Conservation (phyloP, 169 alveolate genomes). For the Eimeria falciformis region DNA sequence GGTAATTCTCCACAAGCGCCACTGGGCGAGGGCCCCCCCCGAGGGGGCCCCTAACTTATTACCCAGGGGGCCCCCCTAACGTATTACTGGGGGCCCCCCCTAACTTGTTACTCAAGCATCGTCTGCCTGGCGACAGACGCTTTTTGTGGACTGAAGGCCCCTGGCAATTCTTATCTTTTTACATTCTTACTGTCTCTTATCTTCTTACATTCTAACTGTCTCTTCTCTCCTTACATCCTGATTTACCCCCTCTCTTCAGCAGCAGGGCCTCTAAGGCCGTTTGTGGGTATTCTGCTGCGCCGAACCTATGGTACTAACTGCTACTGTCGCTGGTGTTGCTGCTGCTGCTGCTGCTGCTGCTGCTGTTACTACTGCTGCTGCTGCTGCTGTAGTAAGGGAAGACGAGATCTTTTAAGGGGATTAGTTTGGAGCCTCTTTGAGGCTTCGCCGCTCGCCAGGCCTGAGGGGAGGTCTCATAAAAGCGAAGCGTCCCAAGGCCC, state of each 20-base stretch:
- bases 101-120: too few relatives aligned
- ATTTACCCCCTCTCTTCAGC: too few relatives aligned
- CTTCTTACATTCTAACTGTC: too few relatives aligned
- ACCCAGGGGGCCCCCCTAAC: slow-evolving; percentile 2
- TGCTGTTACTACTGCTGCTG: background rate
- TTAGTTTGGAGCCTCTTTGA: background rate
- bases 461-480: background rate
- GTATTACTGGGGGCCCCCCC: slow-evolving; percentile 17
- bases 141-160: too few relatives aligned
- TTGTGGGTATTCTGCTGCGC: too few relatives aligned
- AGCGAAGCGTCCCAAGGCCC: background rate
- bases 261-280: too few relatives aligned
- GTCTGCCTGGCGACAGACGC: too few relatives aligned
- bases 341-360: background rate
- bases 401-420: background rate
- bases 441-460: background rate
- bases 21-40: background rate
- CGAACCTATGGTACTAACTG: too few relatives aligned
- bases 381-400: background rate
- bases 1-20: background rate
- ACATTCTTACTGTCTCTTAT: too few relatives aligned
- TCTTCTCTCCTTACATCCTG: too few relatives aligned
- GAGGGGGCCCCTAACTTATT: background rate
- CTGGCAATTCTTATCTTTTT: too few relatives aligned
- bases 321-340: background rate